A percentile compares a stretch with the other conserved stretches of the same genome.
phyloP scores from a whole-genome alignment of 202 grass and related monocot species.

The Bolboschoenoplectus hybrid region DNA sequence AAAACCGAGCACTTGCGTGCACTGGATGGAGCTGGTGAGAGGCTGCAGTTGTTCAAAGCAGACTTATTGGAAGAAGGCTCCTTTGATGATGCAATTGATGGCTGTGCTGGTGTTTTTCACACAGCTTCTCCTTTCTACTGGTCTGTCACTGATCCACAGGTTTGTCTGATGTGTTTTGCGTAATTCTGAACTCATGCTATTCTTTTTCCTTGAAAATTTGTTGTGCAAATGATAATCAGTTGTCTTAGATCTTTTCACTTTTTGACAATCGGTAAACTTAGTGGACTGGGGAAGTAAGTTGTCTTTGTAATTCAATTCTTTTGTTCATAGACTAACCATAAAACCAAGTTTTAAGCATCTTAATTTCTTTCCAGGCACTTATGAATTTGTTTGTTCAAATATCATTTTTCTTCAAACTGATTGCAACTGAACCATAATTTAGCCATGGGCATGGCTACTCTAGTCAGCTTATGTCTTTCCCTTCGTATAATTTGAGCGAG shows the following conservation, averaged over 20 bases:
- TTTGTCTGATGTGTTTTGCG: slow-evolving; percentile 29
- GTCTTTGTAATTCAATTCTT: not conserved
- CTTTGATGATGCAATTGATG: slow-evolving; percentile 47
- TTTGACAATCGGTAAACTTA: not conserved
- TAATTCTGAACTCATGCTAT: not conserved
- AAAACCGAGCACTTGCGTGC: slow-evolving; percentile 56
- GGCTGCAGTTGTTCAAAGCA: slow-evolving; percentile 58
- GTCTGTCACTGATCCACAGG: slow-evolving; percentile 52
- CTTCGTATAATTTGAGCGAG: not conserved
- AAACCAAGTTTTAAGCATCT: not conserved
- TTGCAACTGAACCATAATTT: not conserved
- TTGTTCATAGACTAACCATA: not conserved
- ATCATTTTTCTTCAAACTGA: not conserved
- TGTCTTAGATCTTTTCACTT: no score
- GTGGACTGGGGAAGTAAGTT: not conserved
- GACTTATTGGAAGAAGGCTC: slow-evolving; percentile 61
- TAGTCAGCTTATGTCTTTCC: not conserved
- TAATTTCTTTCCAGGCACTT: slow-evolving; percentile 2
- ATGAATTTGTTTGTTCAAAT: not conserved
- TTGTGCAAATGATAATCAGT: not conserved
- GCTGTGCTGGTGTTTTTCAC: slow-evolving; percentile 61
- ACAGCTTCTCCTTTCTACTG: slow-evolving; percentile 56
- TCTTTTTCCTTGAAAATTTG: not conserved
- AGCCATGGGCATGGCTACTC: not conserved
- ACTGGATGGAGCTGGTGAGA: slow-evolving; percentile 61